Percentiles rank a stretch among this genome's conserved stretches.
Conservation (phyloP, 352 stramenopile genomes). For the Globisporangium alternatum region DNA sequence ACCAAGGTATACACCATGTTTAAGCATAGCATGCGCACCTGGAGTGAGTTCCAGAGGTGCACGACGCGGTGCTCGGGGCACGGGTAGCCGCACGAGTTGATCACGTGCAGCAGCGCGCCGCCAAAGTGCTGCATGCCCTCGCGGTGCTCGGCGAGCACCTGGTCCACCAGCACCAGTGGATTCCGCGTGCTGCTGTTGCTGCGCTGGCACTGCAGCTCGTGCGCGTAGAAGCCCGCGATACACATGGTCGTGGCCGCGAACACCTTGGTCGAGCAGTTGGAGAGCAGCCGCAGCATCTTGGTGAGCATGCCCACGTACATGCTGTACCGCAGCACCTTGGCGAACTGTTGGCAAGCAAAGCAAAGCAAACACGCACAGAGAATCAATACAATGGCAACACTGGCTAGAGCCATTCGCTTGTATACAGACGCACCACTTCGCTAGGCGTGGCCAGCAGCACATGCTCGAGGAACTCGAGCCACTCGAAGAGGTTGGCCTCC, state of each 20-base stretch:
- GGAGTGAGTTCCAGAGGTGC: slow-evolving; percentile 50
- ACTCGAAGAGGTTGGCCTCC: slow-evolving; percentile 49
- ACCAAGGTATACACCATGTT: not conserved
- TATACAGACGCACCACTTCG: slow-evolving; percentile 22
- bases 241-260: slow-evolving; percentile 62
- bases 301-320: slow-evolving; percentile 64
- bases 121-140: slow-evolving; percentile 62
- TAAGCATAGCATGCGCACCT: slow-evolving; percentile 26
- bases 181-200: slow-evolving; percentile 6
- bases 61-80: slow-evolving; percentile 33
- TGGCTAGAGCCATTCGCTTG: not conserved
- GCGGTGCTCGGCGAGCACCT: slow-evolving; percentile 43
- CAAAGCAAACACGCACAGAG: not conserved
- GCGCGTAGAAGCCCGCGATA: slow-evolving; percentile 51
- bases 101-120: slow-evolving; percentile 68
- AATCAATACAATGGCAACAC: not conserved
- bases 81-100: slow-evolving; percentile 79
- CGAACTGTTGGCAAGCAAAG: slow-evolving; percentile 23
- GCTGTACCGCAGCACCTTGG: slow-evolving; percentile 33
- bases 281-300: slow-evolving; percentile 60
- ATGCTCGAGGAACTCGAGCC: slow-evolving; percentile 60
- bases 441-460: slow-evolving; percentile 42
- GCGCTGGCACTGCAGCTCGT: slow-evolving; percentile 34
- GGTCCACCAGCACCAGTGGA: slow-evolving; percentile 36
- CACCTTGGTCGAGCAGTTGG: slow-evolving; percentile 53